Conservation (phyloP, 805 yeast genomes). For the Cyberlindnera subsufficiens region DNA sequence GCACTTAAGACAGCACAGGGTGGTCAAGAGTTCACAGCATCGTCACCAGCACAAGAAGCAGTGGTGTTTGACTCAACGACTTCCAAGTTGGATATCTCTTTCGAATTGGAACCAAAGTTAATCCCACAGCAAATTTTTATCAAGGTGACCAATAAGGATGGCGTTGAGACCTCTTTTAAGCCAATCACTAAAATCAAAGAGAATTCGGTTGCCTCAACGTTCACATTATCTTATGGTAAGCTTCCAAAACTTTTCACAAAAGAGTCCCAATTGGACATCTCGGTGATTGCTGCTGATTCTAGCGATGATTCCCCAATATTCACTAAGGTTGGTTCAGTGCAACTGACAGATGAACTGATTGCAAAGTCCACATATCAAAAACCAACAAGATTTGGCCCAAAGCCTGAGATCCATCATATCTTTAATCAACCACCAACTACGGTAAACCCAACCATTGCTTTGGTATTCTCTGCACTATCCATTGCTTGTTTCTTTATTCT, state of each 20-base stretch:
- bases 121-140: constrained; percentile 23
- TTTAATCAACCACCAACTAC: constrained; percentile 19
- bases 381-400: constrained; percentile 16
- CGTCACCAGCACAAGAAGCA: constrained; percentile 6
- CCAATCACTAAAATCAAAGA: constrained; percentile 15
- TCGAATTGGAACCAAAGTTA: constrained; percentile 13
- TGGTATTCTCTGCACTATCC: constrained; percentile 14
- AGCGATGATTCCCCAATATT: constrained; percentile 8
- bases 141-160: constrained; percentile 14
- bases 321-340: constrained; percentile 16
- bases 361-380: constrained; percentile 9
- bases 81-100: constrained; percentile 15
- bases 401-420: constrained; percentile 24
- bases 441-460: constrained; percentile 16
- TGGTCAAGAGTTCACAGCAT: constrained; percentile 7
- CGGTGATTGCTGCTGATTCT: constrained; percentile 15
- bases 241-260: constrained; percentile 21
- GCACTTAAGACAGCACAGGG: constrained; percentile 10
- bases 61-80: constrained; percentile 11
- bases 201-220: constrained; percentile 5
- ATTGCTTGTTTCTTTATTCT: constrained; percentile 10
- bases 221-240: constrained; percentile 14
- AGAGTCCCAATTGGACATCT: constrained; percentile 9
- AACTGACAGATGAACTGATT: constrained; percentile 14
- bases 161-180: constrained; percentile 21